A percentile compares a stretch with the other conserved stretches of the same genome.
These are phyloP conservation scores for Pouteria campechiana DNA, from an alignment of 179 eudicot genomes.

Conservation along the genomic window DNA sequence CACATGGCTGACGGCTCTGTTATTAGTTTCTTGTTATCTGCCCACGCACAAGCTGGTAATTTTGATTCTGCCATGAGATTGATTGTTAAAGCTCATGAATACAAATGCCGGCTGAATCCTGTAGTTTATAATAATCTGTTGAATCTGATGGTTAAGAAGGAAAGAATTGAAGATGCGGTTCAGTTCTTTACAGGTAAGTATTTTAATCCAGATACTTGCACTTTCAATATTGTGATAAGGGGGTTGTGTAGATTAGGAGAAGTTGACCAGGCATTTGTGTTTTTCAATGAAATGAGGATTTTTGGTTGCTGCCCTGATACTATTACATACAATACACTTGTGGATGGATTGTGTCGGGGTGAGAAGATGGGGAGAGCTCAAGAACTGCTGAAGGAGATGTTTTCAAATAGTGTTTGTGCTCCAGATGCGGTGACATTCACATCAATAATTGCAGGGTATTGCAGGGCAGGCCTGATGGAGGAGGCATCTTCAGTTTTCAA, in stretches of 20 bases:
- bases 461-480: constrained; percentile 57
- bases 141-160: constrained; percentile 33
- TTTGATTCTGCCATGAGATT: constrained; percentile 38
- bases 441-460: constrained; percentile 56
- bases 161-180: constrained; percentile 60
- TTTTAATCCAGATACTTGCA: constrained; percentile 44
- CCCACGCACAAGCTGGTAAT: constrained; percentile 39
- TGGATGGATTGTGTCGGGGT: constrained; percentile 57
- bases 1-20: constrained; percentile 22
- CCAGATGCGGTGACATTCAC: constrained; percentile 79
- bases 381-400: constrained; percentile 40
- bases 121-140: constrained; percentile 51
- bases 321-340: constrained; percentile 49
- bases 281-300: constrained; percentile 40
- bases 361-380: constrained; percentile 38
- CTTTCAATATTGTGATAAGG: constrained; percentile 58
- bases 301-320: constrained; percentile 56
- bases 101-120: constrained; percentile 16
- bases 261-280: constrained; percentile 40
- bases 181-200: constrained; percentile 37
- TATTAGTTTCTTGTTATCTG: constrained; percentile 26
- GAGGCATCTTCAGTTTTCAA: constrained; percentile 38
- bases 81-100: constrained; percentile 23
- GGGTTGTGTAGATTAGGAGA: constrained; percentile 57
- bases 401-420: constrained; percentile 20